Base-by-base conservation (phyloP, 441 rosid genomes). In the Breynia disticha region DNA sequence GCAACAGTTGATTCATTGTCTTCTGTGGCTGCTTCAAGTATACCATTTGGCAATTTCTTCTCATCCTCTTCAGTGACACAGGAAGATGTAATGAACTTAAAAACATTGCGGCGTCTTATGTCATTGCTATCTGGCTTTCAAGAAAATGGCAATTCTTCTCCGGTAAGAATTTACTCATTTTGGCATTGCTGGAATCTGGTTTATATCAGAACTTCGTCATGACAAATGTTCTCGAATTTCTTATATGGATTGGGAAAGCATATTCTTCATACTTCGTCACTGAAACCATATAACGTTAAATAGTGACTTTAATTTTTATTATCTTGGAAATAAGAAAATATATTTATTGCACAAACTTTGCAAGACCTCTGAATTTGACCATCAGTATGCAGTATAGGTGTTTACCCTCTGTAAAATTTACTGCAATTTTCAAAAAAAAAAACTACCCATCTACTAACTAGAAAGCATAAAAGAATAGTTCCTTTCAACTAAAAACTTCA, bases 41-140 rank as follows among this genome's bases (percentile, higher is more conserved):
- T 71, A 57, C 87, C 87, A 19, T 78, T 84, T 67, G 54, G 67
- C 57, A 58, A 69, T 56, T 68, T 79, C 66, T 48, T 55, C 55
- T 66, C 80, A 28, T 50, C 41, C 50, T 70, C 81, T 48, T 64
- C 76, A 21, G 68, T 87, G 86, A 82, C 94, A 16, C 66, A 81
- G 46, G 98, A 91, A 68, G 98, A 91, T 73, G 55, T 46, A 35
- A 68, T 65, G 69, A 91, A 91, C 74, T 75, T 91, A 63, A 78
- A 69, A 76, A 88, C 79, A 9, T 73, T 91, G 55, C 80, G 65
- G 11, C 87, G 86, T 17, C 86, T 91, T 65, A 47, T 79, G 67
- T 71, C 76, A 46, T 62, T 91, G 68, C 59, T 87, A 62, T 80
- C 89, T 21, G 90, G 89, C 48, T 61, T 52, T 55, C 76, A 59